phyloP scores from a whole-genome alignment of 805 yeast genomes.

The Saccharomyces paradoxus region DNA sequence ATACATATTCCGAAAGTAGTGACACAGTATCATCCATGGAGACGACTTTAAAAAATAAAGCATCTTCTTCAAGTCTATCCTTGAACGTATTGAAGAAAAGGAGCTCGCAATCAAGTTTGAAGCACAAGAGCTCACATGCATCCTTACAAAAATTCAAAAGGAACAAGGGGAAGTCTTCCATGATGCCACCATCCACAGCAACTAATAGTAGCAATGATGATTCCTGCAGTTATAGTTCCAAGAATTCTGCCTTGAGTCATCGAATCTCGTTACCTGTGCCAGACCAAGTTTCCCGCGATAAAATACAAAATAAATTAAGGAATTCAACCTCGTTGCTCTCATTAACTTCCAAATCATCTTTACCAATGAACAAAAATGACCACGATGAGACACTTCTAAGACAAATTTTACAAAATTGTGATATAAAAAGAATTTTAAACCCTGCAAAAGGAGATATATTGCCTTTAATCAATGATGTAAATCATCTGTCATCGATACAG shows the following conservation, averaged over 20 bases:
- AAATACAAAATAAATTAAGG: slow-evolving; percentile 44
- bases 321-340: slow-evolving; percentile 32
- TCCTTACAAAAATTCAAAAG: slow-evolving; percentile 26
- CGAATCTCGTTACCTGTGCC: slow-evolving; percentile 54
- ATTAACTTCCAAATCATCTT: slow-evolving; percentile 15
- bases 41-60: slow-evolving; percentile 10
- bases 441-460: slow-evolving; percentile 11
- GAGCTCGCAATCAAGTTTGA: slow-evolving; percentile 18
- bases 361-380: slow-evolving; percentile 19
- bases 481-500: slow-evolving; percentile 1
- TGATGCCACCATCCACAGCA: slow-evolving; percentile 6
- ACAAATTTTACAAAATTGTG: slow-evolving; percentile 21
- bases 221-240: slow-evolving; percentile 8
- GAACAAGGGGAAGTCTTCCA: slow-evolving; percentile 15
- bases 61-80: slow-evolving; percentile 20
- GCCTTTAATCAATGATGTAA: slow-evolving; percentile 4
- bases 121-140: slow-evolving; percentile 29
- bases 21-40: background rate
- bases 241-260: slow-evolving; percentile 6
- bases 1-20: background rate
- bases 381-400: slow-evolving; percentile 20
- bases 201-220: slow-evolving; percentile 8
- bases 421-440: slow-evolving; percentile 11
- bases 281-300: slow-evolving; percentile 46
- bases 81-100: slow-evolving; percentile 16